Conservation (phyloP, 2,329 filamentous ascomycete species). For the Aureobasidium subglaciale region DNA sequence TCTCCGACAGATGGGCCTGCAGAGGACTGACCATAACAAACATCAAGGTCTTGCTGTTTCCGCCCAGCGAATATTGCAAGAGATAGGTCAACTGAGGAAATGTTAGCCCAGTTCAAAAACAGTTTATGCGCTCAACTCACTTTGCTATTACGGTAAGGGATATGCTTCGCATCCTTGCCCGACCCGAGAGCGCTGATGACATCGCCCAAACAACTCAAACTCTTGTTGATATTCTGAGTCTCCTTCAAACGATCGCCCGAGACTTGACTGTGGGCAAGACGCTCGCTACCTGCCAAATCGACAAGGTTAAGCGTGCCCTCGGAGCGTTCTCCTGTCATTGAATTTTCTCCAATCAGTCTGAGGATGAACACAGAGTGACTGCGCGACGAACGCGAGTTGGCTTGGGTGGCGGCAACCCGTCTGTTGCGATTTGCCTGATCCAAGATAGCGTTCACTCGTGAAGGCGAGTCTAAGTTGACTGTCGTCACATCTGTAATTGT, state of each 20-base stretch:
- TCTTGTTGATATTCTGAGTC: slow-evolving; percentile 97
- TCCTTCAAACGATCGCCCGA: slow-evolving; percentile 85
- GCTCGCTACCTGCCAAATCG: slow-evolving; percentile 87
- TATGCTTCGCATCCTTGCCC: slow-evolving; percentile 63
- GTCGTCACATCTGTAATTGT: slow-evolving; percentile 72
- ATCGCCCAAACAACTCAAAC: slow-evolving; percentile 82
- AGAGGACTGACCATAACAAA: slow-evolving; percentile 96
- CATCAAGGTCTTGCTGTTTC: slow-evolving; percentile 93
- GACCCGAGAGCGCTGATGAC: slow-evolving; percentile 90
- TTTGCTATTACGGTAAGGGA: slow-evolving; percentile 95
- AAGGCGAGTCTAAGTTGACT: slow-evolving; percentile 68
- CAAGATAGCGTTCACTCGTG: slow-evolving; percentile 73
- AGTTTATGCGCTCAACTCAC: slow-evolving; percentile 34
- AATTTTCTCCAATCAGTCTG: slow-evolving; percentile 58
- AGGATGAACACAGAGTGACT: slow-evolving; percentile 96
- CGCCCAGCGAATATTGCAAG: slow-evolving; percentile 87
- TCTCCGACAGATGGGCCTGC: slow-evolving; percentile 85
- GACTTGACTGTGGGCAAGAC: slow-evolving; percentile 77
- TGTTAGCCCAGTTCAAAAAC: neutral
- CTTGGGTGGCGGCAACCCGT: slow-evolving; percentile 91
- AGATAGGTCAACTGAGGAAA: slow-evolving; percentile 69
- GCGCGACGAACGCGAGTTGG: slow-evolving; percentile 88
- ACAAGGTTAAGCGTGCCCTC: slow-evolving; percentile 94
- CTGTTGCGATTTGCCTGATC: slow-evolving; percentile 76
- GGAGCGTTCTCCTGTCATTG: slow-evolving; percentile 70